Percentiles rank a stretch among this genome's conserved stretches.
These are phyloP conservation scores for Ascochyta fabae DNA, from an alignment of 2,329 filamentous ascomycete species.

Conservation along the genomic window DNA sequence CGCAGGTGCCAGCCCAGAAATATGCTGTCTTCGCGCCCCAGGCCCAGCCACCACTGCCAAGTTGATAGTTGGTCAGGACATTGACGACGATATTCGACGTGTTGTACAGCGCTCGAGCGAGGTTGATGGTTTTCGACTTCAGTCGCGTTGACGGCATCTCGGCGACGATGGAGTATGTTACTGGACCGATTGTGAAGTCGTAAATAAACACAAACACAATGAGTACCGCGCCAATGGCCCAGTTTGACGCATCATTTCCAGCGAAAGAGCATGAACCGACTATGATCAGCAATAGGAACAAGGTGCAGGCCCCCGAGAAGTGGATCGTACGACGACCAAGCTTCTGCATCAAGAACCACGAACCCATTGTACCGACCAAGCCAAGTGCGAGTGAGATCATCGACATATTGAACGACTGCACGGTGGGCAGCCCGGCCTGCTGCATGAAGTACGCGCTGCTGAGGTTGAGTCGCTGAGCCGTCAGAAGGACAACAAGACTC, in stretches of 20 bases:
- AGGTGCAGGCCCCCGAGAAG: constrained; percentile 66
- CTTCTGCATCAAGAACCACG: constrained; percentile 82
- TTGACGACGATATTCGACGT: constrained; percentile 79
- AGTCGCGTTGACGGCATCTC: constrained; percentile 82
- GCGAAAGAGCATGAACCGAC: constrained; percentile 78
- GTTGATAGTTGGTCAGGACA: constrained; percentile 66
- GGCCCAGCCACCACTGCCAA: constrained; percentile 68
- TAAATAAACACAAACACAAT: constrained; percentile 68
- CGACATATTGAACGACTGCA: constrained; percentile 53
- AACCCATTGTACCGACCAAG: constrained; percentile 78
- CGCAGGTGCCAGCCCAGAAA: constrained; percentile 82
- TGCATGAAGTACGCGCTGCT: constrained; percentile 54
- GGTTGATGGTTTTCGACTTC: constrained; percentile 87
- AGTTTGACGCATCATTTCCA: constrained; percentile 54
- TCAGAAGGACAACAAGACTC: constrained; percentile 1
- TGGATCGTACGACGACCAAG: constrained; percentile 78
- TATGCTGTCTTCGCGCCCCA: constrained; percentile 86
- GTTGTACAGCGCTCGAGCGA: constrained; percentile 77
- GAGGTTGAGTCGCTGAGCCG: constrained; percentile 7
- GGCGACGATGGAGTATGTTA: constrained; percentile 85
- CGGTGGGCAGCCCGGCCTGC: constrained; percentile 51
- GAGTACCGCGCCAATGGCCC: constrained; percentile 42
- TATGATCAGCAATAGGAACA: constrained; percentile 72
- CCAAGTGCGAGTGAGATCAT: constrained; percentile 66
- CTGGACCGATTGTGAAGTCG: constrained; percentile 84